These are phyloP conservation scores for Suillus plorans DNA, from an alignment of 768 basidiomycete genomes.

Conservation along the genomic window DNA sequence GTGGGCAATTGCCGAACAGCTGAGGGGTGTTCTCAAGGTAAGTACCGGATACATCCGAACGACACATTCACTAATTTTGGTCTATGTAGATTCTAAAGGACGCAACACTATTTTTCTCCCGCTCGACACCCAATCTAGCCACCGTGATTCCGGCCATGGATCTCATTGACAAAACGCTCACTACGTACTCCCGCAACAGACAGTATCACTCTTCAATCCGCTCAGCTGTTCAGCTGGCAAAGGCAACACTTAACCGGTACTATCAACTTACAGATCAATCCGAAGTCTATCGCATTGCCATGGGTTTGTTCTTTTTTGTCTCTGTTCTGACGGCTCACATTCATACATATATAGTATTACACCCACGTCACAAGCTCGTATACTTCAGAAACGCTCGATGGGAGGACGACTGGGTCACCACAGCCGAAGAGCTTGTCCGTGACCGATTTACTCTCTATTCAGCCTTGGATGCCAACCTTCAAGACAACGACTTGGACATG, in stretches of 20 bases:
- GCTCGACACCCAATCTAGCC: conserved; percentile 19
- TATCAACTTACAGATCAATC: conserved; percentile 23
- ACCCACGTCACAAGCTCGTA: conserved; percentile 26
- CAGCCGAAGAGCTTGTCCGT: conserved; percentile 21
- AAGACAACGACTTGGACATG: not conserved
- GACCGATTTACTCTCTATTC: conserved; percentile 18
- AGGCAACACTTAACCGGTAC: conserved; percentile 21
- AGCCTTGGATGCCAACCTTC: not conserved
- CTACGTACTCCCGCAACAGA: conserved; percentile 1
- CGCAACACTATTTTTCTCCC: conserved; percentile 26
- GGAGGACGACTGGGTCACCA: conserved; percentile 24
- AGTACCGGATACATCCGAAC: too few species aligned
- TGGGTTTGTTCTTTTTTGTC: conserved; percentile 19
- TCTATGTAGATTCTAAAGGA: conserved; percentile 23
- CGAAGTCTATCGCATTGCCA: conserved; percentile 25
- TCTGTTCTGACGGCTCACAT: not conserved
- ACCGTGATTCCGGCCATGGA: conserved; percentile 36
- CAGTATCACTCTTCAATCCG: conserved; percentile 3
- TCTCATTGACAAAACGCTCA: conserved; percentile 24
- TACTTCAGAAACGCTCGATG: conserved; percentile 29
- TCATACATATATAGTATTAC: conserved; percentile 22
- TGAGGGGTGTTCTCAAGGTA: conserved; percentile 23
- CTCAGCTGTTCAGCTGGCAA: conserved; percentile 7
- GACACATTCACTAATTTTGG: not conserved
- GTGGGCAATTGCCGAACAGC: conserved; percentile 15